Base-by-base conservation (phyloP, 768 basidiomycete genomes). In the Coprinellus micaceus region DNA sequence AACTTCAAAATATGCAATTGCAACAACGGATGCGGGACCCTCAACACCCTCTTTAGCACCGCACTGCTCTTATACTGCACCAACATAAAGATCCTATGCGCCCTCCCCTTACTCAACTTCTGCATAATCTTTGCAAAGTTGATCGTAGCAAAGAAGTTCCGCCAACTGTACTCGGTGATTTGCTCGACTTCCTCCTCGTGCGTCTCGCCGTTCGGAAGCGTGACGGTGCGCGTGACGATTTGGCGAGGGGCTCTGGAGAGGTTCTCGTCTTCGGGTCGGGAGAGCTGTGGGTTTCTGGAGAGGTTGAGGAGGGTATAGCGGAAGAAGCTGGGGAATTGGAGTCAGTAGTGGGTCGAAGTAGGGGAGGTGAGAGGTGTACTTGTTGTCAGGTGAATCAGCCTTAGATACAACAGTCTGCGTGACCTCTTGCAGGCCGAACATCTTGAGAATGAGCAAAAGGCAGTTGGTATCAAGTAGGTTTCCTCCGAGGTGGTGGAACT, bases 41-140 rank as follows among this genome's bases (percentile, higher is more conserved):
- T 85, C 54, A 98, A 77, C 58, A 98, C 91, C 26, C 97, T 84
- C 71, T 99, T 99, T 60, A 99, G 76, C 48, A 98, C 94, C 53
- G 94, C 94, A 95, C 97, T 57, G 48, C 93, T 95, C 77, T 98
- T 99, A 77, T 98, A 98, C 65, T 97, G 94, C 7, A 95, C 92
- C 50, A 99, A 79, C 83, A 98, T 90, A 77, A 90, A 88, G 57
- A 98, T 97, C 22, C 97, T 82, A 70, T 98, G 94, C 2, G 91
- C 91, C 36, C 94, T 85, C 61, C 89, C 88, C 71, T 99, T 99
- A 1, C 94, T 94, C 59, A 99, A 69, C 71, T 98, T 98, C 69
- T 99, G 96, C 85, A 99, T 89, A 60, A 99, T 90, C 70, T 94
- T 95, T 9, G 95, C 89, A 68, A 98, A 97, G 69, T 98, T 99